Percentiles rank a stretch among this genome's conserved stretches.
Conservation (phyloP, 2,329 filamentous ascomycete species). For the Pestalotiopsis sp. region DNA sequence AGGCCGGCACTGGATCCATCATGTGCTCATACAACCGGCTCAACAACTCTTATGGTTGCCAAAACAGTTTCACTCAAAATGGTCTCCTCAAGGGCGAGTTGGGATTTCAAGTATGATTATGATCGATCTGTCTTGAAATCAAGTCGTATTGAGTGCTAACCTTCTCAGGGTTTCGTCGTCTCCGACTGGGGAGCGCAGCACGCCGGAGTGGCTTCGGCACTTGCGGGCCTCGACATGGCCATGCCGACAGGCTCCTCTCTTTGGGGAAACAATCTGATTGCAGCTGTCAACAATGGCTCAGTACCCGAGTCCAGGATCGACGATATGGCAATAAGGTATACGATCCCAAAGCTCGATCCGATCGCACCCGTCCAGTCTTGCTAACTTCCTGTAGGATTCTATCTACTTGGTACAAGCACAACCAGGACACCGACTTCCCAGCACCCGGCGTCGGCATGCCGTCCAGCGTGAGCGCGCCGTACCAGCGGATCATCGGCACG, state of each 20-base stretch:
- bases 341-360: background rate
- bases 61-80: conserved; percentile 70
- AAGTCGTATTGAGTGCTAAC: background rate
- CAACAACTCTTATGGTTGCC: conserved; percentile 73
- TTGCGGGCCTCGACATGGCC: conserved; percentile 71
- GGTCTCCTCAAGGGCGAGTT: conserved; percentile 66
- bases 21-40: conserved; percentile 72
- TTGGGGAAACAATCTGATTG: conserved; percentile 57
- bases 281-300: conserved; percentile 62
- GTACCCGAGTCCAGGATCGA: conserved; percentile 57
- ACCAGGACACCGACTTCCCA: conserved; percentile 50
- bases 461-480: conserved; percentile 45
- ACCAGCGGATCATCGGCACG: conserved; percentile 54
- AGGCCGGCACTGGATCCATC: conserved; percentile 58
- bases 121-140: background rate
- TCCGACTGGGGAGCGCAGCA: conserved; percentile 72
- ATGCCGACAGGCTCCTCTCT: conserved; percentile 57
- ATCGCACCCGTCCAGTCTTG: background rate
- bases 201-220: conserved; percentile 60
- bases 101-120: conserved; percentile 50
- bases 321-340: conserved; percentile 59
- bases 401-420: conserved; percentile 58
- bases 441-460: conserved; percentile 54
- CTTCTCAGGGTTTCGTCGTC: conserved; percentile 59
- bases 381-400: conserved; percentile 37